Conservation (phyloP, 176 grass and related monocot genomes). For the Triticum dicoccoides region DNA sequence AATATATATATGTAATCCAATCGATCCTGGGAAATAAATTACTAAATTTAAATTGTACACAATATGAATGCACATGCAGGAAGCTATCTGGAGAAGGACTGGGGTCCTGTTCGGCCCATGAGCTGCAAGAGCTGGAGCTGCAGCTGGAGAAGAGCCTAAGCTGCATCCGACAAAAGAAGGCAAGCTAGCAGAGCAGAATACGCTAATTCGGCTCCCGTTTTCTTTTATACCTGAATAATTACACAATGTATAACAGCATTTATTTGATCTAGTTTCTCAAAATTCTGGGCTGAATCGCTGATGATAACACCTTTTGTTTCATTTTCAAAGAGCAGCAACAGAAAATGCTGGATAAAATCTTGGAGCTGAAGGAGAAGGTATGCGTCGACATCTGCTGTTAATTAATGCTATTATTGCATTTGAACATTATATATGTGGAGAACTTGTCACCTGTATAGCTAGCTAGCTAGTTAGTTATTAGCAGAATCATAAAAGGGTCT, state of each 20-base stretch:
- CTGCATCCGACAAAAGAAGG: conserved; percentile 66
- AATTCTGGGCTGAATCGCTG: background rate
- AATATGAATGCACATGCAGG: conserved; percentile 28
- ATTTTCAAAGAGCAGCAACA: conserved; percentile 42
- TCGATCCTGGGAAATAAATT: background rate
- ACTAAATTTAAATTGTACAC: background rate
- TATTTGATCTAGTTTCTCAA: background rate
- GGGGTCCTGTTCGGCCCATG: conserved; percentile 52
- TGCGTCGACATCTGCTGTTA: background rate
- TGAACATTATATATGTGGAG: background rate
- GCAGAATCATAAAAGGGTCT: background rate
- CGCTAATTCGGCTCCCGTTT: background rate
- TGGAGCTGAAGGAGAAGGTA: conserved; percentile 69
- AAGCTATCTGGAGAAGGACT: conserved; percentile 67
- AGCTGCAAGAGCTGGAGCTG: conserved; percentile 59
- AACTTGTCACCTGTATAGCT: background rate
- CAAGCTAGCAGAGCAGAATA: conserved; percentile 7
- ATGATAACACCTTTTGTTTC: background rate
- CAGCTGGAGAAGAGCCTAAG: conserved; percentile 65
- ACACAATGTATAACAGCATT: background rate
- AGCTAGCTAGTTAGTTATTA: background rate
- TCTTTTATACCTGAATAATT: background rate
- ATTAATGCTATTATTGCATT: background rate
- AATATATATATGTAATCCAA: background rate
- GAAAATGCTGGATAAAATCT: conserved; percentile 57